Evolutionary conservation across 2,329 filamentous ascomycete species (phyloP).

Genomic region (Monosporascus cannonballus): DNA sequence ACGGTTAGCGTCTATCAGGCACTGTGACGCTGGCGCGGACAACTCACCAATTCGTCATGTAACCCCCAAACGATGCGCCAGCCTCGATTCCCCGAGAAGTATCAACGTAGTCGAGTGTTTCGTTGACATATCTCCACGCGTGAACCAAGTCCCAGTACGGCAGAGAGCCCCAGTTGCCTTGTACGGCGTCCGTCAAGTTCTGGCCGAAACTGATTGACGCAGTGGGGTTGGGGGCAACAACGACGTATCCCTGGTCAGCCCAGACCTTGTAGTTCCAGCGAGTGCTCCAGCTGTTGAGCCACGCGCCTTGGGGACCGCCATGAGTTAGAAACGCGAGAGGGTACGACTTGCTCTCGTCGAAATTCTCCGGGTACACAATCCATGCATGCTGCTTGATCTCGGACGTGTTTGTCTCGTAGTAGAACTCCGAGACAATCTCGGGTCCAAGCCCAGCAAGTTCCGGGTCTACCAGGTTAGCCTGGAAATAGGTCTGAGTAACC

Average conservation of each 20-base stretch:
- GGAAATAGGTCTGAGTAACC: conserved; percentile 24
- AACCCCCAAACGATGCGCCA: conserved; percentile 49
- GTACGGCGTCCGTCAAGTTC: conserved; percentile 44
- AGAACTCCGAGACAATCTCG: conserved; percentile 28
- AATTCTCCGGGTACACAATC: conserved; percentile 26
- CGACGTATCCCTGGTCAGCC: conserved; percentile 51
- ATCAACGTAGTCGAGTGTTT: conserved; percentile 45
- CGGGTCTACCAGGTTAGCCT: conserved; percentile 28
- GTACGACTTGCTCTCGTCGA: conserved; percentile 37
- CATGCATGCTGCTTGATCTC: conserved; percentile 26
- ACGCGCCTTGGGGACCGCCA: conserved; percentile 47
- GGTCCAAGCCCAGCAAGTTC: conserved; percentile 26
- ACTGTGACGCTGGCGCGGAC: background rate
- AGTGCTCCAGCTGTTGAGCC: conserved; percentile 46
- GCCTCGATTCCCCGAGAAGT: conserved; percentile 42
- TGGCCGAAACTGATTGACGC: conserved; percentile 50
- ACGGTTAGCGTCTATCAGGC: background rate
- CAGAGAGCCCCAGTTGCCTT: conserved; percentile 43
- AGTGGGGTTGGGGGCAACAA: conserved; percentile 48
- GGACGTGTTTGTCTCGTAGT: conserved; percentile 27
- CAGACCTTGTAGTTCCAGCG: conserved; percentile 50
- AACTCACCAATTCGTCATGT: conserved; percentile 46
- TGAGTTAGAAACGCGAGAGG: conserved; percentile 49
- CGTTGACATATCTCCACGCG: conserved; percentile 45
- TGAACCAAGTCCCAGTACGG: conserved; percentile 50